Evolutionary conservation across 2,329 filamentous ascomycete species (phyloP), one percentile per base, ranked within the genome.

Genomic region (Fonsecaea pedrosoi): DNA sequence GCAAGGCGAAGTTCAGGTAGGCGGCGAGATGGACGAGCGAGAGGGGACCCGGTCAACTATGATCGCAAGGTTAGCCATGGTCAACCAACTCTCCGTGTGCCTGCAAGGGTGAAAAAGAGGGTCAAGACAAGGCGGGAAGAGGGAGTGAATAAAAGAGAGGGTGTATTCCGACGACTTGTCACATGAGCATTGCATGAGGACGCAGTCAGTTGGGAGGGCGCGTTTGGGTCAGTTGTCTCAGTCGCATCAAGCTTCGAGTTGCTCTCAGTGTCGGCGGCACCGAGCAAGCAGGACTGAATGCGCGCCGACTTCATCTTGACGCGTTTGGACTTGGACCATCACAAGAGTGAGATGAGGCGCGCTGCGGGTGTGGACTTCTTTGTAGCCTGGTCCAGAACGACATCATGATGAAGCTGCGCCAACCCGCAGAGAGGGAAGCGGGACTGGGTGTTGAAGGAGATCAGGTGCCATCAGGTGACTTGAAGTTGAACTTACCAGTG

Each of bases 1-100:
- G 40, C 75, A 62, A 72, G 74, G 73, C 12, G 12, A 40, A 30
- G 57, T 30, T 45, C 57, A 76, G 74, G 75, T 37, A 69, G 62
- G 61, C 64, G 32, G 53, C 58, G 50, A 67, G 65, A 62, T 53
- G 54, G 65, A 62, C 30, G 65, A 40, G 50, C 37, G 30, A 59
- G 35, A 45, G 34, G 54, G 45, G 35, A 58, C n/a, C 64, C 53
- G 54, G 30, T 58, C 45, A 54, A 37, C 50, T 62, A 35, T 35
- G 40, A 37, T 54, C 54, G 35, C 40, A 37, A 25, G 60, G 56
- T 69, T 65, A 70, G 68, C 66, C 68, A 70, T 67, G 65, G 61
- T 58, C 57, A 61, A 42, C 37, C n/a, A 15, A 42, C 58, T 13
- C 9, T 12, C 12, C 18, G 6, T 57, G 18, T 35, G 30, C 21